A percentile compares a stretch with the other conserved stretches of the same genome.
Evolutionary conservation across 2,329 filamentous ascomycete genomes (phyloP).

Genomic region (Neopestalotiopsis sp.): DNA sequence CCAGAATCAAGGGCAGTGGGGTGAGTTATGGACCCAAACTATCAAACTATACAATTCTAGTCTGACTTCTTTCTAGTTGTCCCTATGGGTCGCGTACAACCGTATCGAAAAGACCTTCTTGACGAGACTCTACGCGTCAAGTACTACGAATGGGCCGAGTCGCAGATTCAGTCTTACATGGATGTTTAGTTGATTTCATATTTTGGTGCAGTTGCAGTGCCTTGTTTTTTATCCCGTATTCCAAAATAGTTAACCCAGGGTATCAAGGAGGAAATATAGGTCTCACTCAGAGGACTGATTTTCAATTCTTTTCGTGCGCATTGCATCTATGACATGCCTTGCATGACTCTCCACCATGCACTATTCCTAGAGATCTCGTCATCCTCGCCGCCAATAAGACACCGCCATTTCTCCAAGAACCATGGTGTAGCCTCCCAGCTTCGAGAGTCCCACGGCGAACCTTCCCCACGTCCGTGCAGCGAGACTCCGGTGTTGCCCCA

Average conservation of each 20-base stretch:
- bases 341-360: conserved; percentile 32
- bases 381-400: conserved; percentile 30
- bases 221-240: too few relatives aligned
- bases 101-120: background rate
- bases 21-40: background rate
- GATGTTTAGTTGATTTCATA: too few relatives aligned
- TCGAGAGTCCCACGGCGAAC: conserved; percentile 34
- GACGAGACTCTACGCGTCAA: background rate
- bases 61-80: background rate
- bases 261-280: too few relatives aligned
- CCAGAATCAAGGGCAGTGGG: background rate
- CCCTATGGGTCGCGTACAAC: background rate
- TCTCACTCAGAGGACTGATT: too few relatives aligned
- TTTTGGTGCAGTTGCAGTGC: too few relatives aligned
- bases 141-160: conserved; percentile 2
- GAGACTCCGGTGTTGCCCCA: conserved; percentile 29
- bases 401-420: conserved; percentile 34
- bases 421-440: conserved; percentile 35
- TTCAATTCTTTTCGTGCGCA: too few relatives aligned
- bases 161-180: background rate
- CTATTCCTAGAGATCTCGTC: conserved; percentile 33
- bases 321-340: conserved; percentile 8
- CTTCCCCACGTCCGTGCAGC: conserved; percentile 24
- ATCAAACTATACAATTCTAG: background rate
- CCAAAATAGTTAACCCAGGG: too few relatives aligned